A percentile compares a stretch with the other conserved stretches of the same genome.
Conservation (phyloP, 192 early-diverging fungal species). For the Backusella westeae region DNA sequence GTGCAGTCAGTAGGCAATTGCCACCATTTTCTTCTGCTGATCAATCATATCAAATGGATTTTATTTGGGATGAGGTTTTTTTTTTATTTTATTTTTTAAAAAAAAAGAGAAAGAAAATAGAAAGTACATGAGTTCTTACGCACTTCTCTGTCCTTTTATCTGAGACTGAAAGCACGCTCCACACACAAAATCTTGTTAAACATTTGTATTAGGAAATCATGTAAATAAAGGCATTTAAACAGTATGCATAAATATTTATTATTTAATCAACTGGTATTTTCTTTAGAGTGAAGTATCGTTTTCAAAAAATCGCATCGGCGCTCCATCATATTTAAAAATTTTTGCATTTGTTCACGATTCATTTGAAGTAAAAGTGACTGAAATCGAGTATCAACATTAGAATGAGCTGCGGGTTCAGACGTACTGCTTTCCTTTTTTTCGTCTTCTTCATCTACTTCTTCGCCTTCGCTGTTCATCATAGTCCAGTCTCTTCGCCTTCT, state of each 20-base stretch:
- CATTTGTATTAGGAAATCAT: too few species aligned
- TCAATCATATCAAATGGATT: too few species aligned
- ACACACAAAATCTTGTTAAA: neutral
- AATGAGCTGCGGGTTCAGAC: neutral
- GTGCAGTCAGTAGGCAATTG: too few species aligned
- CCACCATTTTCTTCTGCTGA: too few species aligned
- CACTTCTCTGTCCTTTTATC: neutral
- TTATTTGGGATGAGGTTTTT: too few species aligned
- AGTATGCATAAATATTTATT: neutral
- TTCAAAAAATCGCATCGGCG: slow-evolving; percentile 46
- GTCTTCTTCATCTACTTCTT: neutral
- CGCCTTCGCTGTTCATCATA: neutral
- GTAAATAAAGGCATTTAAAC: neutral
- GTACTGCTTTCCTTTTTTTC: neutral
- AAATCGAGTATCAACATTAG: slow-evolving; percentile 25
- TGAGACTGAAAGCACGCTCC: neutral
- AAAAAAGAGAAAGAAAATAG: neutral
- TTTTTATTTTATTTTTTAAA: neutral
- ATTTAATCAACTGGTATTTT: neutral
- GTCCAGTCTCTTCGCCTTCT: slow-evolving; percentile 51
- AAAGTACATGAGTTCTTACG: neutral
- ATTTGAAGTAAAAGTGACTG: slow-evolving; percentile 31
- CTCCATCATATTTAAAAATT: slow-evolving; percentile 50
- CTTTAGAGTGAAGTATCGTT: neutral
- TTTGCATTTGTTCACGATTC: slow-evolving; percentile 51